These are phyloP conservation scores for Ceratonia siliqua DNA, from an alignment of 306 rosid genomes.

Conservation along the genomic window DNA sequence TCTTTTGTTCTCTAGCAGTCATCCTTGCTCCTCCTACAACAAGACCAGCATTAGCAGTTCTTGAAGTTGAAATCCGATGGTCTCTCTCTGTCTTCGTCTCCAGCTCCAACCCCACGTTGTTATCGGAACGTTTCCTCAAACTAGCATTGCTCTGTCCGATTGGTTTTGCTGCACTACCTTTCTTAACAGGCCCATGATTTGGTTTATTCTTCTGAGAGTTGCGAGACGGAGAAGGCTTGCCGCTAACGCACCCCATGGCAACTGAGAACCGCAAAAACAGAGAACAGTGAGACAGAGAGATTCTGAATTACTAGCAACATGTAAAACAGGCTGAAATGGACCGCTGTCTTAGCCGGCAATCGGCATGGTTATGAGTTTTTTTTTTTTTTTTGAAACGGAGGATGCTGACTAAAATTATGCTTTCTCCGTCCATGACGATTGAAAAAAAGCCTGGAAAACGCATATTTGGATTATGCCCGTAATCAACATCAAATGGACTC, in stretches of 20 bases:
- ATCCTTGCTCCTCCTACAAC: not conserved
- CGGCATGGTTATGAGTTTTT: conserved; percentile 43
- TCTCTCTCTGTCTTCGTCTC: not conserved
- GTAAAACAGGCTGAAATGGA: not conserved
- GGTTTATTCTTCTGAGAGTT: conserved; percentile 24
- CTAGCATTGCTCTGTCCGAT: not conserved
- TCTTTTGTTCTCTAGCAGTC: conserved; percentile 7
- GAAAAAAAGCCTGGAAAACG: not conserved
- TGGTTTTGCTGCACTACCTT: conserved; percentile 9
- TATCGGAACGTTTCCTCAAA: conserved; percentile 2
- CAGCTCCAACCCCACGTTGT: not conserved
- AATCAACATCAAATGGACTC: conserved; percentile 14
- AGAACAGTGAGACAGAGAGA: not conserved
- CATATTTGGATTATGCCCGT: conserved; percentile 3
- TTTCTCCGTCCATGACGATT: conserved; percentile 44
- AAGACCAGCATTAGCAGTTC: not conserved
- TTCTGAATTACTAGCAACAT: not conserved
- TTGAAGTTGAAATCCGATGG: conserved; percentile 1
- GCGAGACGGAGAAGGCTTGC: conserved; percentile 27
- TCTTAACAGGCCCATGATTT: conserved; percentile 15
- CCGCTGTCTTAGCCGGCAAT: conserved; percentile 44
- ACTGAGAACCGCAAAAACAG: not conserved
- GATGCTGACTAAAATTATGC: not conserved
- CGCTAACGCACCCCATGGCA: conserved; percentile 68
- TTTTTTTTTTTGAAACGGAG: not conserved